Evolutionary conservation across 306 rosid genomes (phyloP).

Genomic region (Hylodesmum podocarpum): DNA sequence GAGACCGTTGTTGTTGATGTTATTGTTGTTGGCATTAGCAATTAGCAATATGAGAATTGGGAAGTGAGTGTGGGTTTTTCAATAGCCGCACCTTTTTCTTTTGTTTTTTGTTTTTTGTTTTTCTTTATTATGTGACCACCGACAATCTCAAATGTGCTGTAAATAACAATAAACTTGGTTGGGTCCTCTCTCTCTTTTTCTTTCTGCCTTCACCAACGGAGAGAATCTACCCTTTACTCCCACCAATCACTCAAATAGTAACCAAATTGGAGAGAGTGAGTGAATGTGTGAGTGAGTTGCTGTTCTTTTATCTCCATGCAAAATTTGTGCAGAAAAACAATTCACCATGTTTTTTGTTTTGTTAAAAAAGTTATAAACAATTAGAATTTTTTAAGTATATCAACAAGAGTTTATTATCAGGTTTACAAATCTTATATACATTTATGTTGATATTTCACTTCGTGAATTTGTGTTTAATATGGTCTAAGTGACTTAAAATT

Average conservation of each 20-base stretch:
- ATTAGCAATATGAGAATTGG: neutral
- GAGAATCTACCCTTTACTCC: neutral
- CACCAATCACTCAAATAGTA: neutral
- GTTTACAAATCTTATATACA: no score
- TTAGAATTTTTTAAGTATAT: no score
- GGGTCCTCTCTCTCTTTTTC: neutral
- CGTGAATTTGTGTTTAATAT: no score
- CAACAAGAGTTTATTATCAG: no score
- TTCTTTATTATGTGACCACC: slow-evolving; percentile 1
- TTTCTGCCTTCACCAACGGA: neutral
- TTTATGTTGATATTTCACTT: no score
- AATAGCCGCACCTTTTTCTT: neutral
- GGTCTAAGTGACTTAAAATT: no score
- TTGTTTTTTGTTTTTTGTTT: no score
- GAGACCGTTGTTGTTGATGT: slow-evolving; percentile 33
- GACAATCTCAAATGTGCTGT: neutral
- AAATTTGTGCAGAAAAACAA: neutral
- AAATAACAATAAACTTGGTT: neutral
- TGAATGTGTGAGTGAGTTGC: neutral
- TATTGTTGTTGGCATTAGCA: neutral
- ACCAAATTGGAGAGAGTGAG: neutral
- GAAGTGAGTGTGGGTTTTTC: neutral
- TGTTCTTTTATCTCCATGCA: neutral
- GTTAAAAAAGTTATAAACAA: no score
- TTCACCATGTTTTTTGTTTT: neutral